A percentile compares a stretch with the other conserved stretches of the same genome.
Conservation (phyloP, 345 rosid species). For the Capsella bursapastoris region DNA sequence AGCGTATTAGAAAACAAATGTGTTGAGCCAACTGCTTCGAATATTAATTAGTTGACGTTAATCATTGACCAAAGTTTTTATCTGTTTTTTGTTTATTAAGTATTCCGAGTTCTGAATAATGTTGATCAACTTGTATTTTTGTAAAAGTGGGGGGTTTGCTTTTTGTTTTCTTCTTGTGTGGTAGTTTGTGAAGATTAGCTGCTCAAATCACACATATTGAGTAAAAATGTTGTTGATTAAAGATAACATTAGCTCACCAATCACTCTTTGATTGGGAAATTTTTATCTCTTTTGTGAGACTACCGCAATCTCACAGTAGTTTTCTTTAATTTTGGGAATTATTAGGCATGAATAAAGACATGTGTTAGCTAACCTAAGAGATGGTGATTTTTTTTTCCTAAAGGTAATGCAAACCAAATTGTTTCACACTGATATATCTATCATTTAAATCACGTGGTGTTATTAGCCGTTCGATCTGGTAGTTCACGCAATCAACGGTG, state of each 20-base stretch:
- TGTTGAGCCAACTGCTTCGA: slow-evolving; percentile 25
- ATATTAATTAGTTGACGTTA: slow-evolving; percentile 13
- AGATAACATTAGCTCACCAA: slow-evolving; percentile 27
- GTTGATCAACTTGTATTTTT: slow-evolving; percentile 9
- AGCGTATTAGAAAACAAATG: slow-evolving; percentile 35
- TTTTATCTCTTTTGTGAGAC: slow-evolving; percentile 19
- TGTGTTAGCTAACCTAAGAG: background rate
- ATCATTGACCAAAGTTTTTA: slow-evolving; percentile 6
- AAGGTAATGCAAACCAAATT: background rate
- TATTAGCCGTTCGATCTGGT: slow-evolving; percentile 44
- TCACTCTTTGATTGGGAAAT: slow-evolving; percentile 24
- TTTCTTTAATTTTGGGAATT: slow-evolving; percentile 19
- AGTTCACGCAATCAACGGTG: slow-evolving; percentile 39
- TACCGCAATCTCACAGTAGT: background rate
- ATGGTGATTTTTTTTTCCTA: background rate
- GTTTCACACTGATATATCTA: background rate
- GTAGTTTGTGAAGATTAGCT: background rate
- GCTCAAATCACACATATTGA: background rate
- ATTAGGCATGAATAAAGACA: background rate
- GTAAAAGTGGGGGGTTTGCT: background rate
- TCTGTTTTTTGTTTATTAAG: too few relatives aligned
- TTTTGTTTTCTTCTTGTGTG: background rate
- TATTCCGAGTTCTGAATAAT: background rate
- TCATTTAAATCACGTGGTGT: slow-evolving; percentile 37
- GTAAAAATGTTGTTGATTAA: slow-evolving; percentile 3